phyloP scores from a whole-genome alignment of 371 early-diverging fungal genomes.

The Apophysomyces elegans region DNA sequence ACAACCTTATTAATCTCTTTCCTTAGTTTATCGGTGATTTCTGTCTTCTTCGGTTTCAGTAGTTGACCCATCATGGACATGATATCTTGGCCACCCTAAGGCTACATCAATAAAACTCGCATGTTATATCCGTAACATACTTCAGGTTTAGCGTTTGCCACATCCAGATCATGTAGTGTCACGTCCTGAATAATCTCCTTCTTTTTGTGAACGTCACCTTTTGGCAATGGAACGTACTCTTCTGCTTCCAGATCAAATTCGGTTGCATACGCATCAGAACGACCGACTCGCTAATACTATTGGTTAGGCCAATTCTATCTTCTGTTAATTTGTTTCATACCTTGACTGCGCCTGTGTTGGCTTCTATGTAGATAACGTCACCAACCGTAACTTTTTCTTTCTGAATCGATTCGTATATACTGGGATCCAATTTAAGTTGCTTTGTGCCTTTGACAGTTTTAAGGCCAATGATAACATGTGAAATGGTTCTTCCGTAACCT shows the following conservation, averaged over 20 bases:
- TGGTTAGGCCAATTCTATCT: not conserved
- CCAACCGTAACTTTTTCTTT: slow-evolving; percentile 97
- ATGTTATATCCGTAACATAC: slow-evolving; percentile 23
- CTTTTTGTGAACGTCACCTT: slow-evolving; percentile 99
- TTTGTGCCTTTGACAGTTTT: slow-evolving; percentile 99
- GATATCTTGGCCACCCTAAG: slow-evolving; percentile 92
- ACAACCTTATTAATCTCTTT: slow-evolving; percentile 99
- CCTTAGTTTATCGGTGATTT: slow-evolving; percentile 97
- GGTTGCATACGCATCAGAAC: slow-evolving; percentile 94
- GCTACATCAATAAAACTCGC: not conserved
- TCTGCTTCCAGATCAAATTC: slow-evolving; percentile 98
- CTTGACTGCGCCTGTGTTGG: slow-evolving; percentile 97
- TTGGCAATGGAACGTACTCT: slow-evolving; percentile 96
- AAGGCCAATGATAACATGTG: slow-evolving; percentile 94
- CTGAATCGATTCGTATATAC: slow-evolving; percentile 95
- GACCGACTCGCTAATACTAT: slow-evolving; percentile 83
- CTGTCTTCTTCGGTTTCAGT: slow-evolving; percentile 97
- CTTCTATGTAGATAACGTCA: slow-evolving; percentile 99
- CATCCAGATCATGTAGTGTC: slow-evolving; percentile 98
- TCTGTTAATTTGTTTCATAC: slow-evolving; percentile 34
- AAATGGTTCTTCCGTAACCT: slow-evolving; percentile 93
- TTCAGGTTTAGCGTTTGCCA: slow-evolving; percentile 96
- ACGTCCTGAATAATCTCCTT: slow-evolving; percentile 97
- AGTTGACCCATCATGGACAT: slow-evolving; percentile 97
- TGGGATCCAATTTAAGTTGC: slow-evolving; percentile 96